Percentiles rank a stretch among this genome's conserved stretches.
Evolutionary conservation across 148 eudicot genomes (phyloP).

Genomic region (Oxyria digyna): DNA sequence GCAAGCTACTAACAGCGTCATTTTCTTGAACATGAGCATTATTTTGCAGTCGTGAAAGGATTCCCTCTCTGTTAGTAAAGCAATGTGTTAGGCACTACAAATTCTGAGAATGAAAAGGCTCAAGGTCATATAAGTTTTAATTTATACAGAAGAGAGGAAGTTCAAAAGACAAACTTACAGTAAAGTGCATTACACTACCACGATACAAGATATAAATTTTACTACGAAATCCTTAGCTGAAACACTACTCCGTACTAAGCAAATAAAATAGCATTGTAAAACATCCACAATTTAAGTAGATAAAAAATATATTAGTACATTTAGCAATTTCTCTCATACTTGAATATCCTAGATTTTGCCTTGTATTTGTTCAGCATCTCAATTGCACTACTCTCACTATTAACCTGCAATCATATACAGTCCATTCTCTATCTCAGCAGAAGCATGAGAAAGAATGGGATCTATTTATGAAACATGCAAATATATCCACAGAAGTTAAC

Average conservation of each 20-base stretch:
- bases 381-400: neutral
- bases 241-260: neutral
- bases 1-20: neutral
- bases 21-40: slow-evolving; percentile 1
- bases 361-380: neutral
- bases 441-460: neutral
- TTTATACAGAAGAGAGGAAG: neutral
- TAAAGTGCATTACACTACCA: neutral
- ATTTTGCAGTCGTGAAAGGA: neutral
- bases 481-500: neutral
- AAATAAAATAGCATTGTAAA: neutral
- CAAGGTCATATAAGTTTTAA: neutral
- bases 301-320: neutral
- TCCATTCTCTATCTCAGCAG: neutral
- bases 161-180: neutral
- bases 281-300: neutral
- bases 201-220: neutral
- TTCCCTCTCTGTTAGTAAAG: slow-evolving; percentile 4
- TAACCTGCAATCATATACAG: neutral
- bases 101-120: neutral
- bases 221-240: neutral
- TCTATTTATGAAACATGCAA: neutral
- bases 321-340: neutral
- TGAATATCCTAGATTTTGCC: neutral
- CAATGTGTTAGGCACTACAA: neutral